Base-by-base conservation (phyloP, 805 yeast species). In the Nakazawaea ambrosiae region DNA sequence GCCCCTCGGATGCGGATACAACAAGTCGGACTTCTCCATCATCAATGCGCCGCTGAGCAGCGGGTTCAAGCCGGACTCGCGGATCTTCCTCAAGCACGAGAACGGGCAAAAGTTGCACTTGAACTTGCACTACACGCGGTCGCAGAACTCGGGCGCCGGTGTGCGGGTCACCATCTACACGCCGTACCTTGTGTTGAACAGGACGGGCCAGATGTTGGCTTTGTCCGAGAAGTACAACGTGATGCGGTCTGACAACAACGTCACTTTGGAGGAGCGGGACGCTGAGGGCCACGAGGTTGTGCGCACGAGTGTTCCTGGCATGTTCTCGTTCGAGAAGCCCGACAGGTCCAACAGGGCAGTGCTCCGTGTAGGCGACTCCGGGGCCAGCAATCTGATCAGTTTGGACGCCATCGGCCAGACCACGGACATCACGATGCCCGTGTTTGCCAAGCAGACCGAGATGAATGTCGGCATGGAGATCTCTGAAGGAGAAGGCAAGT, bases 381-480 rank as follows among this genome's bases (percentile, higher is more conserved):
- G 67, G 5, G 73, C 84, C 73, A 82, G 96, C 45, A 54, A 65
- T 1, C 84, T 86, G 2, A 64, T 86, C 33, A 80, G 95, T 53
- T 78, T 92, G 49, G 96, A 89, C 53, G 94, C 95, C 3, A 71
- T 90, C 39, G 98, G 98, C 0, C 90, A 88, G 45, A 65, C 78
- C 1, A 68, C 73, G 30, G 95, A 72, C 29, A 58, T 66, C 3
- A 57, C 53, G 17, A 63, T 68, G 4, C 73, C 73, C 26, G 47
- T 75, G 1, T 61, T 66, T 27, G 72, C 70, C 10, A 70, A 55
- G 55, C 75, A 56, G 49, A 54, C 53, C 3, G 96, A 88, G 49
- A 74, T 77, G 43, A 78, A 82, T 50, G 60, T 89, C 10, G 97
- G 97, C 11, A 58, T 89, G 20, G 66, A 73, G 20, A 74, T 86